Evolutionary conservation across 441 rosid species (phyloP).

Genomic region (Populus hybrid): DNA sequence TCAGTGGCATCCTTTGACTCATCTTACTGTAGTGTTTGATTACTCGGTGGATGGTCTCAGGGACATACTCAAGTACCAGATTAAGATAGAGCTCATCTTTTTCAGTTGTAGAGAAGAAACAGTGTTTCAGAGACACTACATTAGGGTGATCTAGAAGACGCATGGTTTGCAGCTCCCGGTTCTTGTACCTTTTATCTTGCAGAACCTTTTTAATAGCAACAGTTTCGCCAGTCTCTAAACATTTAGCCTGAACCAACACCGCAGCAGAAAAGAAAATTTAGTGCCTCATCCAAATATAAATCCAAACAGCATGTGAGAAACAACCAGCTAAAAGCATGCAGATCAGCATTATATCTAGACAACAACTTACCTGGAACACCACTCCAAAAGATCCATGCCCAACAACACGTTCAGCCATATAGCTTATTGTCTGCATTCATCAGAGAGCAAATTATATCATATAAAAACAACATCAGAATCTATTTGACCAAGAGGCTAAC

Average conservation of each 20-base stretch:
- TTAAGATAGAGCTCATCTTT: conserved; percentile 73
- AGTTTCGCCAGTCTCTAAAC: conserved; percentile 68
- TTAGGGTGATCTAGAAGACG: conserved; percentile 74
- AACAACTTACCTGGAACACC: conserved; percentile 54
- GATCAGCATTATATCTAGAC: neutral
- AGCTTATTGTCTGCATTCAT: conserved; percentile 60
- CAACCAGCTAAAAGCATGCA: neutral
- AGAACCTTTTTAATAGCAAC: conserved; percentile 77
- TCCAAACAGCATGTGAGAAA: neutral
- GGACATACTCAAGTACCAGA: conserved; percentile 77
- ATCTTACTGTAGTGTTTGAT: conserved; percentile 67
- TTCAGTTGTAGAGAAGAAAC: conserved; percentile 75
- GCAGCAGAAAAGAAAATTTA: neutral
- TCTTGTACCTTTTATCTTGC: conserved; percentile 78
- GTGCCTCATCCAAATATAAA: neutral
- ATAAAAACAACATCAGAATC: neutral
- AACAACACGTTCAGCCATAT: conserved; percentile 77
- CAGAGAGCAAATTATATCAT: conserved; percentile 6
- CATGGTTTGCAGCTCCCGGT: conserved; percentile 74
- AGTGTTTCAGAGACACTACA: conserved; percentile 71
- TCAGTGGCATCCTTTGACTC: conserved; percentile 65
- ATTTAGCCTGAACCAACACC: conserved; percentile 48
- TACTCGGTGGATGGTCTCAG: conserved; percentile 65
- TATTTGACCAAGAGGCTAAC: neutral
- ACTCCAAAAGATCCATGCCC: conserved; percentile 77